Evolutionary conservation across 1,284 basidiomycete genomes (phyloP), one percentile per base, ranked within the genome.

Genomic region (Volvariella volvacea): DNA sequence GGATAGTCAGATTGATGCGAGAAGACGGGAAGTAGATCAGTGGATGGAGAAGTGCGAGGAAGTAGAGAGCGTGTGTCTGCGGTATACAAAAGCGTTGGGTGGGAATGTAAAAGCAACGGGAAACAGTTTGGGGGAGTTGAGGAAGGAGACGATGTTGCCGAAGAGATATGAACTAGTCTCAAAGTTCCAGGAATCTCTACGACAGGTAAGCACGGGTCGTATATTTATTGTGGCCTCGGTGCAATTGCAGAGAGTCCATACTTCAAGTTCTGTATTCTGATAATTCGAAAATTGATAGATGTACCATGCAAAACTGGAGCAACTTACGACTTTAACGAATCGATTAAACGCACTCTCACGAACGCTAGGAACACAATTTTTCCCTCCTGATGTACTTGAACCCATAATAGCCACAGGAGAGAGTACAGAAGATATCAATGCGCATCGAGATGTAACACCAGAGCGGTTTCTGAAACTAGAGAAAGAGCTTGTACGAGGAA

Each of bases 291-390:
- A 33, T 42, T n/a, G 3, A 7, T 41, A 87, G 83, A 59, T 85
- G 38, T 89, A 89, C 55, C 82, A 88, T 55, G 80, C 83, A 3
- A 89, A 88, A 56, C 70, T 87, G 8, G 87, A 90, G 53, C 86
- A 89, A 52, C 61, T 88, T 16, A 71, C 70, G 42, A 78, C 80
- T 3, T 59, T 89, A 42, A 79, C 73, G 32, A 78, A 76, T 55
- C 80, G 83, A 30, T 61, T 91, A 31, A 68, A 64, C 36, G 54
- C 68, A 0, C 67, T 88, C 6, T 65, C 78, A 3, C 71, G 73
- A 16, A 83, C 76, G 1, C 69, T 88, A 4, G 86, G 84, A 2
- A 50, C 67, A 1, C 71, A 71, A 16, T 90, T 78, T 58, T 86
- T 77, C 54, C 47, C 70, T 0, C 52, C 59, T 3, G 86, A 88